Evolutionary conservation across 2,329 filamentous ascomycete species (phyloP), one percentile per base, ranked within the genome.

Genomic region (Apiospora pterosperma): DNA sequence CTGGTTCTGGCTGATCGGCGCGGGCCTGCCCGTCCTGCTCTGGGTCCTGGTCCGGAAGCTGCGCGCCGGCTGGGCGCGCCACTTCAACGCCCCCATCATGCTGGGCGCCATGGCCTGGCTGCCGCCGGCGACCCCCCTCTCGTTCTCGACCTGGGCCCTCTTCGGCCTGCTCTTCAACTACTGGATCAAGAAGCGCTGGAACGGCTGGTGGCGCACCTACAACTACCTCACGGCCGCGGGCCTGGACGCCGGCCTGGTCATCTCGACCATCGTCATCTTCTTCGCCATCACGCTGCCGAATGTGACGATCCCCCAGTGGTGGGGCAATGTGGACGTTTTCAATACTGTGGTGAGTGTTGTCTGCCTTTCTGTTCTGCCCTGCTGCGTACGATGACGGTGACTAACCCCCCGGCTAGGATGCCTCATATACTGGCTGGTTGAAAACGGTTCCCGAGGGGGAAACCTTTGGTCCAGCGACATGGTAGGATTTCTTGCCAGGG

Each of bases 131-230:
- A 88, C 87, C 0, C 84, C 85, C 0, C 76, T 88, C 31, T 88
- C 81, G 68, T 89, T 88, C 70, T 82, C 84, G 12, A 76, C 80
- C 4, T 89, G 87, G 87, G 85, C 81, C 3, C 75, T 86, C 19
- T 79, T 86, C 14, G 86, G 87, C 0, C 78, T 83, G 58, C 64
- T 88, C 36, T 89, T 89, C 75, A 87, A 90, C 70, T 82, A 84
- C 67, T 79, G 76, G 62, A 85, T 89, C 66, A 80, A 81, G 36
- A 80, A 81, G 68, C 78, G 79, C 48, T 86, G 78, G 71, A 76
- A 78, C n/a, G 85, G 82, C 0, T 89, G 87, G 87, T 90, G 87
- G 87, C 80, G 79, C 69, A 77, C 71, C 16, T 80, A 80, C 65
- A 80, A 79, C 66, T 80, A 79, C 66, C 71, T 79, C 61, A 79